These are phyloP conservation scores for Colletotrichum abscissum DNA, from an alignment of 2,329 filamentous ascomycete species.

Conservation along the genomic window DNA sequence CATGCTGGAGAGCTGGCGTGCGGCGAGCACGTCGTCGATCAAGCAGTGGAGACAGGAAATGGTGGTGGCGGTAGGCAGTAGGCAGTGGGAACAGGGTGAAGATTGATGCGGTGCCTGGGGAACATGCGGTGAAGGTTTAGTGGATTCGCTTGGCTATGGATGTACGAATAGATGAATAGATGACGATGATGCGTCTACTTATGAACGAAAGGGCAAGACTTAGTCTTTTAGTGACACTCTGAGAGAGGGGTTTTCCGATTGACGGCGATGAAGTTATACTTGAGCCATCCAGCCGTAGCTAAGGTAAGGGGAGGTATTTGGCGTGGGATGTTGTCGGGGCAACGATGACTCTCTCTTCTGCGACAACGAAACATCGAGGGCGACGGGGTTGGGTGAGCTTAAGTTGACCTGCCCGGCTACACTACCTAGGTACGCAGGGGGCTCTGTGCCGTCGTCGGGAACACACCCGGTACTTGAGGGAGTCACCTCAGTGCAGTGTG, in stretches of 20 bases:
- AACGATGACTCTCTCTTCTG: constrained; percentile 21
- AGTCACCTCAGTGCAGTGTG: not conserved
- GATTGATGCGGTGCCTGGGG: not conserved
- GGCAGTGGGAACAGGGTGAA: not conserved
- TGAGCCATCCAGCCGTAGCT: constrained; percentile 7
- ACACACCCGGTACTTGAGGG: not conserved
- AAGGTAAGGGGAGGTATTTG: constrained; percentile 9
- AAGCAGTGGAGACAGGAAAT: not conserved
- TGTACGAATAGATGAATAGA: constrained; percentile 1
- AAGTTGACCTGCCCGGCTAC: not conserved
- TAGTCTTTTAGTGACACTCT: not conserved
- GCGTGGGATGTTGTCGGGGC: constrained; percentile 33
- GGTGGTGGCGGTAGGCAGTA: not conserved
- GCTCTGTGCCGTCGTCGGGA: not conserved
- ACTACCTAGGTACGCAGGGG: not conserved
- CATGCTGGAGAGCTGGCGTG: constrained; percentile 9
- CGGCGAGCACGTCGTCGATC: not conserved
- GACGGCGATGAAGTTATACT: constrained; percentile 28
- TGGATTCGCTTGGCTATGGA: constrained; percentile 11
- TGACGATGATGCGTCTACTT: constrained; percentile 11
- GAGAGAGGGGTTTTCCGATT: not conserved
- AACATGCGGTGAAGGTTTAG: constrained; percentile 11
- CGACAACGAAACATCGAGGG: constrained; percentile 5
- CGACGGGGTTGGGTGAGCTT: not conserved
- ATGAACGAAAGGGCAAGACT: not conserved